Evolutionary conservation across 768 basidiomycete species (phyloP).

Genomic region (Phlebiopsis flavidoalba): DNA sequence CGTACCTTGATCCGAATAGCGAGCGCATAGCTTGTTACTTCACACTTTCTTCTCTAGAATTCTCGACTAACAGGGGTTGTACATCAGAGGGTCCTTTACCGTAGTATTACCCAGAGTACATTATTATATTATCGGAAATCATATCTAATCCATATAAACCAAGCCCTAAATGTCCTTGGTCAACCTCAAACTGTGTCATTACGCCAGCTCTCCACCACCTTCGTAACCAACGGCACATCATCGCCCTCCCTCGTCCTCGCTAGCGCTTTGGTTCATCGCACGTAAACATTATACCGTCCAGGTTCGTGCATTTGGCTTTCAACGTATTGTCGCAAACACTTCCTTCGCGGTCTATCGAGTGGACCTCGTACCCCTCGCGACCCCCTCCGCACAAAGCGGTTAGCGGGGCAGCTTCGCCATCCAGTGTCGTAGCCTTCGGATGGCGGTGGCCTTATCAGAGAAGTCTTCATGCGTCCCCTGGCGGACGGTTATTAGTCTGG

Average conservation of each 20-base stretch:
- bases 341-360: slow-evolving; percentile 54
- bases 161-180: background rate
- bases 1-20: slow-evolving; percentile 39
- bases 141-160: background rate
- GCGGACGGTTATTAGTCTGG: slow-evolving; percentile 57
- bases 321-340: slow-evolving; percentile 58
- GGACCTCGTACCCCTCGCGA: slow-evolving; percentile 84
- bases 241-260: slow-evolving; percentile 36
- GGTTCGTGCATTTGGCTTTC: slow-evolving; percentile 46
- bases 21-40: background rate
- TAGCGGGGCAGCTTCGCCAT: slow-evolving; percentile 18
- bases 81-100: background rate
- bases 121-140: background rate
- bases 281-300: slow-evolving; percentile 64
- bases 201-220: slow-evolving; percentile 24
- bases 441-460: slow-evolving; percentile 11
- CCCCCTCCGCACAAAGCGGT: slow-evolving; percentile 48
- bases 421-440: slow-evolving; percentile 11
- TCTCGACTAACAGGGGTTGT: background rate
- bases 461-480: slow-evolving; percentile 20
- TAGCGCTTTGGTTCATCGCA: slow-evolving; percentile 39
- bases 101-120: background rate
- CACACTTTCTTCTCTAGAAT: background rate
- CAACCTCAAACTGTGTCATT: slow-evolving; percentile 6
- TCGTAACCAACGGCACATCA: slow-evolving; percentile 20